Evolutionary conservation across 31 red algal species (phyloP).

Genomic region (Pterothamnion heteromorphum): DNA sequence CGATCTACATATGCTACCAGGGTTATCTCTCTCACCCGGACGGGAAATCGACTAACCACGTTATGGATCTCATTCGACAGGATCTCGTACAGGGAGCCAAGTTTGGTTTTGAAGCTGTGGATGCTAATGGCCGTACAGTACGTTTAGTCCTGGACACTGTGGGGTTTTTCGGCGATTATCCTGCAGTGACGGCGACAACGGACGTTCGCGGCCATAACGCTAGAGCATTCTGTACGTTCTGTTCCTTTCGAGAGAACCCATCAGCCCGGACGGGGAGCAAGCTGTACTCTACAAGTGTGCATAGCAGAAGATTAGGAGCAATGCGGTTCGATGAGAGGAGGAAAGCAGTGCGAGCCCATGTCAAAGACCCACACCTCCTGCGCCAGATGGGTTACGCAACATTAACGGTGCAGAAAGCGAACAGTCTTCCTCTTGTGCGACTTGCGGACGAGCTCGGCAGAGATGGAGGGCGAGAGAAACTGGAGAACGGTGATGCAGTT

Average conservation of each 20-base stretch:
- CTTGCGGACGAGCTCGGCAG: neutral
- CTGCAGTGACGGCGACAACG: neutral
- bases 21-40: neutral
- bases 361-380: neutral
- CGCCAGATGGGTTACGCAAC: neutral
- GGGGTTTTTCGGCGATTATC: neutral
- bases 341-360: neutral
- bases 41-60: neutral
- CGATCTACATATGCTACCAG: neutral
- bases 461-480: neutral
- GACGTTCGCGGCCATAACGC: too few relatives aligned
- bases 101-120: neutral
- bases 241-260: neutral
- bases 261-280: neutral
- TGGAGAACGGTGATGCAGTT: neutral
- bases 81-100: neutral
- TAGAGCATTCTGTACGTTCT: too few relatives aligned
- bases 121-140: neutral
- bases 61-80: too few relatives aligned
- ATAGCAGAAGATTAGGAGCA: neutral
- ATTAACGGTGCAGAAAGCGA: neutral
- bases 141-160: neutral
- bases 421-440: neutral
- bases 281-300: neutral
- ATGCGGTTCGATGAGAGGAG: neutral